These are phyloP conservation scores for Ramaria rubella DNA, from an alignment of 768 basidiomycete species.

Conservation along the genomic window DNA sequence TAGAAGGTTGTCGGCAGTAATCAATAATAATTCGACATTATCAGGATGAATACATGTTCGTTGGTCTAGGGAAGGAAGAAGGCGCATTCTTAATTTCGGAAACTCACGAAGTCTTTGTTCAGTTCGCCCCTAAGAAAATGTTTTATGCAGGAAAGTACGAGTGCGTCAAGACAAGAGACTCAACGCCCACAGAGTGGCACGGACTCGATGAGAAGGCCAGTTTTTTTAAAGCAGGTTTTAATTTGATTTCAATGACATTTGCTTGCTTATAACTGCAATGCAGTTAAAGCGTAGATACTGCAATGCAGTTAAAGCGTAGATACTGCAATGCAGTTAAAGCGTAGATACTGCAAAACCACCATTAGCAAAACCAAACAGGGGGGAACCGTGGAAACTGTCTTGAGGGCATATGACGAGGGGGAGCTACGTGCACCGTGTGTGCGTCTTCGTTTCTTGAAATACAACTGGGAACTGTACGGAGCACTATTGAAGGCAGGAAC, in stretches of 20 bases:
- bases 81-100: conserved; percentile 36
- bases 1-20: not conserved
- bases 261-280: conserved; percentile 1
- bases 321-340: conserved; percentile 21
- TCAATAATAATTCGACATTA: not conserved
- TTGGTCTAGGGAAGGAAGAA: conserved; percentile 43
- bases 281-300: no score
- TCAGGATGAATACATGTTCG: conserved; percentile 49
- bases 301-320: no score
- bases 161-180: conserved; percentile 34
- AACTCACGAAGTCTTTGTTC: conserved; percentile 40
- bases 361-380: conserved; percentile 34
- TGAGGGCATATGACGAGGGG: conserved; percentile 40
- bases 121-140: conserved; percentile 32
- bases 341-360: conserved; percentile 32
- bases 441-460: not conserved
- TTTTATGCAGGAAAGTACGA: conserved; percentile 42
- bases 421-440: conserved; percentile 42
- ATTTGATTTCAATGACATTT: not conserved
- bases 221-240: not conserved
- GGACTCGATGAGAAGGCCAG: conserved; percentile 35
- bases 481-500: not conserved
- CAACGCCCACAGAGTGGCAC: conserved; percentile 43
- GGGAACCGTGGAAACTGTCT: conserved; percentile 29
- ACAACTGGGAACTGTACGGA: not conserved